A percentile compares a stretch with the other conserved stretches of the same genome.
Conservation (phyloP, 805 yeast species). For the Lipomyces yamanashiensis region DNA sequence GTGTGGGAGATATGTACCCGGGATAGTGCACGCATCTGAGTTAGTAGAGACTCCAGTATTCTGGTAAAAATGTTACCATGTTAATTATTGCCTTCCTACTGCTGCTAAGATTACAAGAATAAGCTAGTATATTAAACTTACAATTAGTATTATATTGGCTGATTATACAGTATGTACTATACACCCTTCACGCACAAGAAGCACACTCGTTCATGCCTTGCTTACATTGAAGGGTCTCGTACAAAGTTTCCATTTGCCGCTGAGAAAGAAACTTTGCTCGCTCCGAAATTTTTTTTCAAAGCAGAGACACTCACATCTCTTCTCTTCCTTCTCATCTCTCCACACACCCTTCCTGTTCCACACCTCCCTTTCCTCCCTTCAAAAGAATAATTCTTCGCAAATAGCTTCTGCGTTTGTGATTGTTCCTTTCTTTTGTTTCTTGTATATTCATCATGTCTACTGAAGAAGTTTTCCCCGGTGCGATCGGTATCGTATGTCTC, state of each 20-base stretch:
- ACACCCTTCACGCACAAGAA: not conserved
- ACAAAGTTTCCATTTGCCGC: not conserved
- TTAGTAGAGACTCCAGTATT: not conserved
- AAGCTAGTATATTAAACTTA: too few species aligned
- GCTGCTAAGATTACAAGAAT: too few species aligned
- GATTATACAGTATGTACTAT: too few species aligned
- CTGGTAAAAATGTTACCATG: too few species aligned
- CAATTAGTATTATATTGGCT: too few species aligned
- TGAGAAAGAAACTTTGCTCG: not conserved
- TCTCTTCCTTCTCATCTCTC: not conserved
- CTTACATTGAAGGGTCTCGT: too few species aligned
- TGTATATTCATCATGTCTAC: constrained; percentile 24
- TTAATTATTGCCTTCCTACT: too few species aligned
- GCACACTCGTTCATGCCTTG: not conserved
- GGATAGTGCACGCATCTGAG: not conserved
- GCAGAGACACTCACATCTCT: not conserved
- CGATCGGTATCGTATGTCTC: constrained; percentile 82
- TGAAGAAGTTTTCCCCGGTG: constrained; percentile 99
- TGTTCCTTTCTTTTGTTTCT: constrained; percentile 6
- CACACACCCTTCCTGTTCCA: not conserved
- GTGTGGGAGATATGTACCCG: not conserved
- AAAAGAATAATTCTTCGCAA: not conserved
- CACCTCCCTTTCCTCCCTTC: not conserved
- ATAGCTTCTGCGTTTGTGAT: constrained; percentile 1
- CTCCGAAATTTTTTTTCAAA: constrained; percentile 3